Percentiles rank a stretch among this genome's conserved stretches.
These are phyloP conservation scores for Leucogyrophana mollusca DNA, from an alignment of 768 basidiomycete genomes.

Conservation along the genomic window DNA sequence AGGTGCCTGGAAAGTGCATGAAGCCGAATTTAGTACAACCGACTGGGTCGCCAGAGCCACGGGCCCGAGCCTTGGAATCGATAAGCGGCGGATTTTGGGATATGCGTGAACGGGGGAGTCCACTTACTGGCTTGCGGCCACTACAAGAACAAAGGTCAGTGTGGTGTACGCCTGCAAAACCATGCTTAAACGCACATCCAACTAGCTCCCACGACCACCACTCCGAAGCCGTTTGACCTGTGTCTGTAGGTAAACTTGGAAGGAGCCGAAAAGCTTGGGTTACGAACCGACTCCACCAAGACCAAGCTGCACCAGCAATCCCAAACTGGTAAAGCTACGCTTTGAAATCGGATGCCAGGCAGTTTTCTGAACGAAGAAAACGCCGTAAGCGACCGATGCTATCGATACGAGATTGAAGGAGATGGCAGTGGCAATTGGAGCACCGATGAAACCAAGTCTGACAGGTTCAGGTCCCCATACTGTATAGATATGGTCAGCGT, in stretches of 20 bases:
- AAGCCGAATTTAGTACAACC: slow-evolving; percentile 74
- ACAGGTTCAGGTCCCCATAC: slow-evolving; percentile 80
- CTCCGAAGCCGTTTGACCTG: slow-evolving; percentile 79
- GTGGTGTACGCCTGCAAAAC: neutral
- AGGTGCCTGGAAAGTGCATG: slow-evolving; percentile 80
- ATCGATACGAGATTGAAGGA: slow-evolving; percentile 84
- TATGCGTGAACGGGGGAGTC: neutral
- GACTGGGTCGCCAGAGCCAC: slow-evolving; percentile 85
- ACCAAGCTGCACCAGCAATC: slow-evolving; percentile 71
- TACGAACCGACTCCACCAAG: slow-evolving; percentile 71
- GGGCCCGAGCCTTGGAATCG: slow-evolving; percentile 64
- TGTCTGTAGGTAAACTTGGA: no score
- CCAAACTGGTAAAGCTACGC: slow-evolving; percentile 65
- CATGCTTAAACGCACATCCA: slow-evolving; percentile 35
- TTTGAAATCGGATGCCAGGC: slow-evolving; percentile 81
- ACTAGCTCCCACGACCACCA: slow-evolving; percentile 98
- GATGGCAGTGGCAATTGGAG: slow-evolving; percentile 85
- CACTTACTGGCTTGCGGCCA: slow-evolving; percentile 52
- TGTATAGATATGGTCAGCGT: slow-evolving; percentile 9
- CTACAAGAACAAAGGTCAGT: slow-evolving; percentile 22
- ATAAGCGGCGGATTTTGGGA: neutral
- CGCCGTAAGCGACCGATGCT: slow-evolving; percentile 60
- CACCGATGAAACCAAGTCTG: slow-evolving; percentile 87
- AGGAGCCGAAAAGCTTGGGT: neutral
- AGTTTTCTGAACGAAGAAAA: slow-evolving; percentile 57